phyloP scores from a whole-genome alignment of 495 filamentous ascomycete genomes.

The Lophiostoma macrostomum region DNA sequence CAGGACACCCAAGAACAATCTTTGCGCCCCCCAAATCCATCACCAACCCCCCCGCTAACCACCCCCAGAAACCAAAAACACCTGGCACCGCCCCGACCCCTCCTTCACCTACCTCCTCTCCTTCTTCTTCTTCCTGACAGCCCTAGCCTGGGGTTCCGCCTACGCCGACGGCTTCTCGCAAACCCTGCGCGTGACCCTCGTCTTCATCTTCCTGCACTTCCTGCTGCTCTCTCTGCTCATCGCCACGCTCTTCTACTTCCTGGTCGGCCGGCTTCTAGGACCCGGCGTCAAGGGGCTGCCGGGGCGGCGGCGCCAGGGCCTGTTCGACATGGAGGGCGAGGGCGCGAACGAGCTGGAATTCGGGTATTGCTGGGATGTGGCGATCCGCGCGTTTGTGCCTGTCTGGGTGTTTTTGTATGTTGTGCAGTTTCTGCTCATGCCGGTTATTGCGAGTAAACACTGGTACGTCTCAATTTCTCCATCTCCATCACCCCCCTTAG shows the following conservation, averaged over 20 bases:
- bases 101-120: slow-evolving; percentile 76
- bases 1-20: too few relatives aligned
- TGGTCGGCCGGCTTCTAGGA: slow-evolving; percentile 62
- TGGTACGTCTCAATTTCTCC: slow-evolving; percentile 48
- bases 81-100: slow-evolving; percentile 72
- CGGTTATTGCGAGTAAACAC: slow-evolving; percentile 52
- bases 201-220: slow-evolving; percentile 69
- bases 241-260: slow-evolving; percentile 61
- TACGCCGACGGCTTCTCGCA: slow-evolving; percentile 57
- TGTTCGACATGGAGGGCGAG: slow-evolving; percentile 53
- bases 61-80: slow-evolving; percentile 67
- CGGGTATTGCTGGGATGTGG: slow-evolving; percentile 77
- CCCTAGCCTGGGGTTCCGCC: slow-evolving; percentile 69
- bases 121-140: slow-evolving; percentile 70
- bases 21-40: too few relatives aligned
- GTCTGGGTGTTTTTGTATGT: slow-evolving; percentile 72
- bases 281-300: slow-evolving; percentile 50
- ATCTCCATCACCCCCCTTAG: slow-evolving; percentile 43
- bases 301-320: slow-evolving; percentile 52
- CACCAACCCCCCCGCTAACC: slow-evolving; percentile 18
- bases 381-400: slow-evolving; percentile 71
- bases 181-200: slow-evolving; percentile 57
- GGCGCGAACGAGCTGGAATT: slow-evolving; percentile 63
- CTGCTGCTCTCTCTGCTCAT: slow-evolving; percentile 59
- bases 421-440: slow-evolving; percentile 68